Conservation (phyloP, 2,329 filamentous ascomycete species). For the Chaetomium olivaceum region DNA sequence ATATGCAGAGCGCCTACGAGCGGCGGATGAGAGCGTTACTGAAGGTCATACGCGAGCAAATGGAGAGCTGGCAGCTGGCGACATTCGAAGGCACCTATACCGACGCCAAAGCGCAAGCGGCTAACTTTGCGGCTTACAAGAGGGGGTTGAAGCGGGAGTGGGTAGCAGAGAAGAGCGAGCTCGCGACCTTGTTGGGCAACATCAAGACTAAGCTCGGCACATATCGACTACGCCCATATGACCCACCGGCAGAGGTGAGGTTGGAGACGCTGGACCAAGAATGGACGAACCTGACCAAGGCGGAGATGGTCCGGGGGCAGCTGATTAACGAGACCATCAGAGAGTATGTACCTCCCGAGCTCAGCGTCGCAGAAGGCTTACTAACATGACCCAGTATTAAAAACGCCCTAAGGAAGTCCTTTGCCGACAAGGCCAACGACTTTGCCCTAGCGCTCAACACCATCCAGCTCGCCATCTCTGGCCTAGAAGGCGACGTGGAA, state of each 20-base stretch:
- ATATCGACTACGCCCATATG: slow-evolving; percentile 86
- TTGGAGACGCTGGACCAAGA: slow-evolving; percentile 79
- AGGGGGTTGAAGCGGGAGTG: slow-evolving; percentile 86
- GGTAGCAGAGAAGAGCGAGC: slow-evolving; percentile 96
- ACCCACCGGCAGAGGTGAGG: slow-evolving; percentile 80
- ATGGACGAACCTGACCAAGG: slow-evolving; percentile 76
- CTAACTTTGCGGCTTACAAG: slow-evolving; percentile 85
- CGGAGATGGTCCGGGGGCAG: slow-evolving; percentile 86
- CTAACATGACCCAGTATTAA: slow-evolving; percentile 67
- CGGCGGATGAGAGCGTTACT: slow-evolving; percentile 83
- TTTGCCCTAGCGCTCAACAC: slow-evolving; percentile 95
- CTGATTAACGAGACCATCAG: slow-evolving; percentile 97
- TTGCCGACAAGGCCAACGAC: slow-evolving; percentile 97
- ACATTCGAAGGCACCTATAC: slow-evolving; percentile 88
- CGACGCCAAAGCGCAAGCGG: slow-evolving; percentile 85
- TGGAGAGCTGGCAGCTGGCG: slow-evolving; percentile 73
- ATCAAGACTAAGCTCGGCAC: slow-evolving; percentile 99
- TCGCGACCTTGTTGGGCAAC: slow-evolving; percentile 89
- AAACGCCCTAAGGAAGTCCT: slow-evolving; percentile 85
- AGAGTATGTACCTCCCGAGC: slow-evolving; percentile 60
- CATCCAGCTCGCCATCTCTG: slow-evolving; percentile 89
- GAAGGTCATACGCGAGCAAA: slow-evolving; percentile 70
- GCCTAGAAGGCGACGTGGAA: slow-evolving; percentile 95
- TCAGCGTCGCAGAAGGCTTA: not conserved
- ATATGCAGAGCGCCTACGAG: slow-evolving; percentile 98